Evolutionary conservation across 1,284 basidiomycete species (phyloP).

Genomic region (Puccinia coronata): DNA sequence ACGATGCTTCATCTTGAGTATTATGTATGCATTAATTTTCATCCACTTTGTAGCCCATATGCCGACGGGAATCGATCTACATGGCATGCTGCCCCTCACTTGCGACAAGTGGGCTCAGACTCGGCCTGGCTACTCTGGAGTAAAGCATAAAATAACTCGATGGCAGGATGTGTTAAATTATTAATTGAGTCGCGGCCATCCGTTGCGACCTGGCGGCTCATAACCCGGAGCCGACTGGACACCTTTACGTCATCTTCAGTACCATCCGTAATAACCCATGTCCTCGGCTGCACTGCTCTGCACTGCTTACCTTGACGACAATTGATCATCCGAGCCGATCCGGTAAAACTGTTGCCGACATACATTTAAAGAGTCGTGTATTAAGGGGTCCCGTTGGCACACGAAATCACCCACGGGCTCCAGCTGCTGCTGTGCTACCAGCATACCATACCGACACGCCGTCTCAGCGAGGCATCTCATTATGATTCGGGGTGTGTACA

Average conservation of each 20-base stretch:
- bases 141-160: background rate
- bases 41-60: background rate
- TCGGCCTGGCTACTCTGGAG: background rate
- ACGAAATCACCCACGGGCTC: too few relatives aligned
- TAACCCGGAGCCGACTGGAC: background rate
- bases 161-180: background rate
- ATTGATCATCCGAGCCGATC: slow-evolving; percentile 12
- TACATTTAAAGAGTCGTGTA: too few relatives aligned
- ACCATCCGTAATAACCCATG: background rate
- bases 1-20: background rate
- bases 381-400: too few relatives aligned
- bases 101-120: background rate
- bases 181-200: background rate
- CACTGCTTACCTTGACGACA: background rate
- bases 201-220: background rate
- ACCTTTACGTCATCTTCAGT: too few relatives aligned
- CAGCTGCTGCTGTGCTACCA: too few relatives aligned
- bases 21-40: background rate
- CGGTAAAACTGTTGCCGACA: background rate
- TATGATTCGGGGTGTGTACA: background rate
- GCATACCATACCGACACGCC: background rate
- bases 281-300: background rate
- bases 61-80: background rate
- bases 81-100: background rate
- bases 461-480: background rate